Evolutionary conservation across 371 early-diverging fungal species (phyloP), one percentile per base, ranked within the genome.

Genomic region (Rhizopus sp.): DNA sequence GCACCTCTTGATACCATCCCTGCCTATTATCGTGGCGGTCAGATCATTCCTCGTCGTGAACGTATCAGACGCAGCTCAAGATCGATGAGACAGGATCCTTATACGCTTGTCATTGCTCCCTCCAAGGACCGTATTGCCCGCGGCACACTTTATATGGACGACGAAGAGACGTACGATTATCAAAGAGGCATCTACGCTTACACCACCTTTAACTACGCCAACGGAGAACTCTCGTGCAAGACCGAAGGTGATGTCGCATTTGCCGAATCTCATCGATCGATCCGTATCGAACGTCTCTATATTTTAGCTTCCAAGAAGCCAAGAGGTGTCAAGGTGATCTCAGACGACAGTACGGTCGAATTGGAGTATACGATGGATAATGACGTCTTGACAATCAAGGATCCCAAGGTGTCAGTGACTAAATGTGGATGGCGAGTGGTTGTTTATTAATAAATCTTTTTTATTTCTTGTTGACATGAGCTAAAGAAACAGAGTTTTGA

Each of bases 71-170:
- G 96, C 30, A 87, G 93, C 29, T 91, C 95, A 2, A 59, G 80
- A 16, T 80, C 91, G 6, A 91, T 91, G 91, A 72, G 74, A 35
- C 70, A 77, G 37, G 99, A 98, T 69, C 98, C 99, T 0, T 91
- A 93, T 66, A 97, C 97, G 4, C 73, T 98, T 17, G 69, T 93
- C 45, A 77, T 98, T 44, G 93, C 93, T 3, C 63, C 94, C 45
- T 85, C 89, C 60, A 68, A 66, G 35, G 58, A 78, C 77, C 88
- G 87, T 7, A 59, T 78, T 29, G 93, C 96, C 3, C 50, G 64
- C 8, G 98, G 98, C 29, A 48, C 63, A 15, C 66, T 97, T 30
- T 96, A 96, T 58, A 55, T 91, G 53, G 98, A 97, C 67, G 98
- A 97, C 63, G 97, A 96, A n/a, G 86, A 90, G 53, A 77, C 88